Conservation (phyloP, 2,329 filamentous ascomycete genomes). For the Colletotrichum tofieldiae region DNA sequence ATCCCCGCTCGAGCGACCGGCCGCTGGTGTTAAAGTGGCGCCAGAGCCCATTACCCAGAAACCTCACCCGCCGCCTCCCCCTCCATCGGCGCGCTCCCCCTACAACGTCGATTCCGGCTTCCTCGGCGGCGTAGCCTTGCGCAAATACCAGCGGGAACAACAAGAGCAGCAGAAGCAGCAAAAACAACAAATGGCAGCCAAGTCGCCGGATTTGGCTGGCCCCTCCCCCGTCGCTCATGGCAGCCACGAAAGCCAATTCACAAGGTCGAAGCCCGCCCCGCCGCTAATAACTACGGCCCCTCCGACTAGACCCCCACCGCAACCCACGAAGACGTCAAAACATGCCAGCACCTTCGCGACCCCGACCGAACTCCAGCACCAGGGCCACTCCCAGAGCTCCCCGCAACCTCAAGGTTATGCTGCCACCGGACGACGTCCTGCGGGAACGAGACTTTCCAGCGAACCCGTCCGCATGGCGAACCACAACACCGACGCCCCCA, state of each 20-base stretch:
- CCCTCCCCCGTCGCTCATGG: slow-evolving; percentile 3
- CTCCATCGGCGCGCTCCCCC: slow-evolving; percentile 51
- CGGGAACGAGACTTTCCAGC: slow-evolving; percentile 57
- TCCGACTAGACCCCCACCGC: slow-evolving; percentile 49
- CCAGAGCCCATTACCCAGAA: slow-evolving; percentile 33
- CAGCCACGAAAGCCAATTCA: slow-evolving; percentile 48
- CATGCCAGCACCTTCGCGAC: slow-evolving; percentile 62
- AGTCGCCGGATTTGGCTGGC: slow-evolving; percentile 29
- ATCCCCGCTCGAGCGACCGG: slow-evolving; percentile 37
- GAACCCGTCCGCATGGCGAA: slow-evolving; percentile 56
- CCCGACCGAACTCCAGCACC: slow-evolving; percentile 63
- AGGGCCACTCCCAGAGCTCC: slow-evolving; percentile 19
- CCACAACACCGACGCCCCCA: slow-evolving; percentile 57
- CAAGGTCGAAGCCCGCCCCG: slow-evolving; percentile 52
- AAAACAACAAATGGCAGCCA: slow-evolving; percentile 35
- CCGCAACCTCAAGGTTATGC: slow-evolving; percentile 35
- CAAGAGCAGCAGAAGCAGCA: slow-evolving; percentile 47
- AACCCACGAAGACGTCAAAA: slow-evolving; percentile 52
- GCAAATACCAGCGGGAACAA: slow-evolving; percentile 63
- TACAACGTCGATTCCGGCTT: slow-evolving; percentile 63
- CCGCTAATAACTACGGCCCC: slow-evolving; percentile 56
- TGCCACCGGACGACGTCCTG: slow-evolving; percentile 59
- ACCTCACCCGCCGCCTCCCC: slow-evolving; percentile 48
- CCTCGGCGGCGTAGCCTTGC: slow-evolving; percentile 69
- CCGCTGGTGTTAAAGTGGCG: slow-evolving; percentile 40